phyloP scores from a whole-genome alignment of 768 basidiomycete species.

The Hypholoma fasciculare region DNA sequence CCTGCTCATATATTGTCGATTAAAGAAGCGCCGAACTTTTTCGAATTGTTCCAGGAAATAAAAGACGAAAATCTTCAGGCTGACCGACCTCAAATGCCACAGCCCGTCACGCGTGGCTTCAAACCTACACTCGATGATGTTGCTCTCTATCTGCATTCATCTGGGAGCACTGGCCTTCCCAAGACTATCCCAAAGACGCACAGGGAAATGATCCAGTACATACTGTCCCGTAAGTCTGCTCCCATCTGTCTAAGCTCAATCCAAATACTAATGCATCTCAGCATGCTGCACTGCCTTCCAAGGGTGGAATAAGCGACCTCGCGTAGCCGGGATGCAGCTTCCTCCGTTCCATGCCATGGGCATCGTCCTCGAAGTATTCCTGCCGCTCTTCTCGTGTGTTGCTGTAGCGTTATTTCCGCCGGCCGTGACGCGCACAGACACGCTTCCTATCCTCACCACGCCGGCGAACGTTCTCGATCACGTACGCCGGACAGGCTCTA shows the following conservation, averaged over 20 bases:
- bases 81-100: background rate
- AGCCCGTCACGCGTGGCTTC: background rate
- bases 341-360: constrained; percentile 35
- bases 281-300: background rate
- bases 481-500: constrained; percentile 23
- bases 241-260: too few relatives aligned
- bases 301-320: background rate
- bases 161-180: constrained; percentile 27
- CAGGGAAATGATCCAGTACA: constrained; percentile 1
- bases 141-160: constrained; percentile 11
- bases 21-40: too few relatives aligned
- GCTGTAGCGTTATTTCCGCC: constrained; percentile 29
- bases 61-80: background rate
- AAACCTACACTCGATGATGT: constrained; percentile 13
- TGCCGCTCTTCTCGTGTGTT: constrained; percentile 19
- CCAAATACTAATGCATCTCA: too few relatives aligned
- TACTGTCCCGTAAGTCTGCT: background rate
- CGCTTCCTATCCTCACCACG: constrained; percentile 29
- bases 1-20: too few relatives aligned
- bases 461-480: constrained; percentile 27
- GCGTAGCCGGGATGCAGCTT: constrained; percentile 21
- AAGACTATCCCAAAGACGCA: constrained; percentile 37
- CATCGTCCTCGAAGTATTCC: constrained; percentile 22
- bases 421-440: constrained; percentile 11
- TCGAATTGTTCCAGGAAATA: background rate